These are phyloP conservation scores for Ophiostoma himal-ulmi DNA, from an alignment of 2,329 filamentous ascomycete genomes.

Conservation along the genomic window DNA sequence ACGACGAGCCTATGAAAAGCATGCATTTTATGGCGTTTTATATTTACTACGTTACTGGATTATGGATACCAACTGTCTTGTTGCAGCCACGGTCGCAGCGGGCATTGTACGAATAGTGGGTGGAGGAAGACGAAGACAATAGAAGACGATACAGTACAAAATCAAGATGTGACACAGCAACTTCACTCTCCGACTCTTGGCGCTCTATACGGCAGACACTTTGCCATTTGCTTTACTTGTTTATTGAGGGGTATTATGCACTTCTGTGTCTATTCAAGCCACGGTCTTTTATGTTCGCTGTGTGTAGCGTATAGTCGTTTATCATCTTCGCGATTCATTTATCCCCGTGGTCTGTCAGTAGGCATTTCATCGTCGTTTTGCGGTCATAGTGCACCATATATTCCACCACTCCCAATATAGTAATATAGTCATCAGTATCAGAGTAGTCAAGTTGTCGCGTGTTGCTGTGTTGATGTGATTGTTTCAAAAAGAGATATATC, in stretches of 20 bases:
- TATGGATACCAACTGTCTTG: background rate
- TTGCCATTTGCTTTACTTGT: slow-evolving; percentile 2
- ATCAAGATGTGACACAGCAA: background rate
- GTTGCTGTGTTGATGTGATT: background rate
- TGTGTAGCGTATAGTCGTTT: background rate
- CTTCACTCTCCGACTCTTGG: background rate
- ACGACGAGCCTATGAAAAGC: slow-evolving; percentile 2
- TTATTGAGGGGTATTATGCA: background rate
- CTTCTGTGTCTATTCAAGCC: background rate
- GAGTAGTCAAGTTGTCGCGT: background rate
- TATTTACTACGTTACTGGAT: background rate
- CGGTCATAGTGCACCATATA: background rate
- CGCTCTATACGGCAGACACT: background rate
- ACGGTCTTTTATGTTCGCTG: background rate
- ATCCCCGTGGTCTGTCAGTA: background rate
- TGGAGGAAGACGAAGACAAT: background rate
- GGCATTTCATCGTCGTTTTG: background rate
- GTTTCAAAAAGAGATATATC: background rate
- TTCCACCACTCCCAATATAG: no score
- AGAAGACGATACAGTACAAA: background rate
- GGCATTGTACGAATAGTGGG: slow-evolving; percentile 6
- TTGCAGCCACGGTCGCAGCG: background rate
- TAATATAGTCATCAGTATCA: background rate
- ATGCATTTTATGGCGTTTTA: slow-evolving; percentile 18
- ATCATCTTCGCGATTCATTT: background rate